These are phyloP conservation scores for Arthrinium puccinioides DNA, from an alignment of 2,329 filamentous ascomycete species.

Conservation along the genomic window DNA sequence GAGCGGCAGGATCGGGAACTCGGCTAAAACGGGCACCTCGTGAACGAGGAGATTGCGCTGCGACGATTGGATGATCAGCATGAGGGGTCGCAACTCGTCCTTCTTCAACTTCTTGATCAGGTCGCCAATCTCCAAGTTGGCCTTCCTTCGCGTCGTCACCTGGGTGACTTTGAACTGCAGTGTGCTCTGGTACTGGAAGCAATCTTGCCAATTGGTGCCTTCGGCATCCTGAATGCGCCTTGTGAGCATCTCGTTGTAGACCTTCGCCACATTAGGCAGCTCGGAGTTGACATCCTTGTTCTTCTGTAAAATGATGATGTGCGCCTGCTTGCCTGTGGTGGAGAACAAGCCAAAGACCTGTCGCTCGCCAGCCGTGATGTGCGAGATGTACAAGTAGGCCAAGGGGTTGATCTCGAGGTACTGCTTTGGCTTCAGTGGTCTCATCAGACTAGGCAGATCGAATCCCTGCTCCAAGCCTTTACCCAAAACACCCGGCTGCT, in stretches of 20 bases:
- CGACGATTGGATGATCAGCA: slow-evolving; percentile 87
- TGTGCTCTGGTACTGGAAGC: slow-evolving; percentile 80
- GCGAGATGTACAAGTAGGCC: slow-evolving; percentile 86
- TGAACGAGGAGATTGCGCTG: slow-evolving; percentile 75
- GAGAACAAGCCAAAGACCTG: slow-evolving; percentile 95
- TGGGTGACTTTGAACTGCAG: slow-evolving; percentile 81
- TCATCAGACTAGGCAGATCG: slow-evolving; percentile 69
- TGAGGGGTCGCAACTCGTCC: slow-evolving; percentile 71
- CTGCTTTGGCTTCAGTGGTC: slow-evolving; percentile 48
- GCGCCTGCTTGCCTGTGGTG: slow-evolving; percentile 68
- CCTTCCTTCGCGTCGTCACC: slow-evolving; percentile 83
- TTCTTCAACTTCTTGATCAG: slow-evolving; percentile 83
- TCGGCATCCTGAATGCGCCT: slow-evolving; percentile 59
- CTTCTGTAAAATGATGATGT: slow-evolving; percentile 83
- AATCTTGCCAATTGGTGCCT: slow-evolving; percentile 67
- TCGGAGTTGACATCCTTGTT: slow-evolving; percentile 70
- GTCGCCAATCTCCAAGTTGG: slow-evolving; percentile 81
- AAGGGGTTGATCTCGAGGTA: slow-evolving; percentile 73
- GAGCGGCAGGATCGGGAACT: slow-evolving; percentile 76
- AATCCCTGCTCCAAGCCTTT: slow-evolving; percentile 92
- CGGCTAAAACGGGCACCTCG: slow-evolving; percentile 75
- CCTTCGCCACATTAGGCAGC: slow-evolving; percentile 81
- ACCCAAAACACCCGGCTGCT: slow-evolving; percentile 81
- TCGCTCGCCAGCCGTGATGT: slow-evolving; percentile 82
- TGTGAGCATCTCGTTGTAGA: slow-evolving; percentile 72